Conservation (phyloP, 306 rosid genomes). For the Arachis hypogaea region DNA sequence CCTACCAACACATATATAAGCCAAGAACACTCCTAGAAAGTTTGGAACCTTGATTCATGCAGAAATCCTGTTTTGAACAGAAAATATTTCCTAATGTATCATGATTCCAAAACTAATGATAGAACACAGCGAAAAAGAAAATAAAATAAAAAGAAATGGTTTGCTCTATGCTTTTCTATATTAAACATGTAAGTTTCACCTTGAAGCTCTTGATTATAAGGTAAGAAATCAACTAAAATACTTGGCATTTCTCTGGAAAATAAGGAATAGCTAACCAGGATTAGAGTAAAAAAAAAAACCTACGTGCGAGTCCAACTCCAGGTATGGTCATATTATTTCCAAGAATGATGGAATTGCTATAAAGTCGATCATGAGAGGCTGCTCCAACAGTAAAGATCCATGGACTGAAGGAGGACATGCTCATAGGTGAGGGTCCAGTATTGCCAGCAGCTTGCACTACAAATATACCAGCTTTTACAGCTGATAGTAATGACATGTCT, state of each 20-base stretch:
- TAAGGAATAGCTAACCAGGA: conserved; percentile 31
- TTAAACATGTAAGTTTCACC: background rate
- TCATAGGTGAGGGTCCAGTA: conserved; percentile 94
- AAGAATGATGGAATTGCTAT: conserved; percentile 76
- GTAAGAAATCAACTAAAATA: background rate
- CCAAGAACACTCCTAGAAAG: conserved; percentile 1
- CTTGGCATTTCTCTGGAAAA: conserved; percentile 11
- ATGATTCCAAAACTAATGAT: background rate
- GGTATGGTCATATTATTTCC: conserved; percentile 83
- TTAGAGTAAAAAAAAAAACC: conserved; percentile 40
- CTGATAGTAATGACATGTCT: conserved; percentile 95
- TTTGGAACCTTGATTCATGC: background rate
- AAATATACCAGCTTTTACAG: conserved; percentile 86
- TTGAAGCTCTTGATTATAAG: background rate
- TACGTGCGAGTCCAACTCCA: conserved; percentile 97
- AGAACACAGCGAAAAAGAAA: background rate
- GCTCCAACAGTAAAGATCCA: conserved; percentile 97
- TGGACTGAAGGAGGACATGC: conserved; percentile 97
- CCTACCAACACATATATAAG: no score
- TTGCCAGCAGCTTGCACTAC: conserved; percentile 99
- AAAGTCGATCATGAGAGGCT: conserved; percentile 80
- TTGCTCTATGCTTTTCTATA: background rate
- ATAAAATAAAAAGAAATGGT: background rate
- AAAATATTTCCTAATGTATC: background rate
- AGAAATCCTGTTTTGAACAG: background rate